Conservation (phyloP, 2,329 filamentous ascomycete genomes). For the Pseudocercospora macadamiae region DNA sequence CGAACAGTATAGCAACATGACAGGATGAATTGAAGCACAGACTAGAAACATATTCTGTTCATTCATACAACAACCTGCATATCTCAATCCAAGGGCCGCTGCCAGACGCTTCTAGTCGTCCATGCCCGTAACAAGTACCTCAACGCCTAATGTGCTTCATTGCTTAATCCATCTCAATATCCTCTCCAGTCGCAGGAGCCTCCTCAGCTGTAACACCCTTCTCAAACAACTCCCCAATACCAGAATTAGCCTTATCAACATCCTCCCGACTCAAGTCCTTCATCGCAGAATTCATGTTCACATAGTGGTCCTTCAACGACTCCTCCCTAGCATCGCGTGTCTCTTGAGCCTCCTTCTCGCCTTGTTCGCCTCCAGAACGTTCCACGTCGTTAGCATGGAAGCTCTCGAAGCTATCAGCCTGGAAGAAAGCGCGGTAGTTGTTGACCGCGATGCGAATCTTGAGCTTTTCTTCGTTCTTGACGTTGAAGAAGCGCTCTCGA, state of each 20-base stretch:
- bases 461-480: conserved; percentile 45
- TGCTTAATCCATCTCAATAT: conserved; percentile 32
- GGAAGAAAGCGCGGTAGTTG: conserved; percentile 48
- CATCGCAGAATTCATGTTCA: conserved; percentile 52
- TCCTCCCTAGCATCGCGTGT: conserved; percentile 41
- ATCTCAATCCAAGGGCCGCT: no score
- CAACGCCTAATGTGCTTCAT: no score
- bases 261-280: conserved; percentile 50
- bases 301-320: conserved; percentile 45
- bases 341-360: conserved; percentile 38
- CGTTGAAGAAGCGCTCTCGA: conserved; percentile 25
- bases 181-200: conserved; percentile 23
- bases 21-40: no score
- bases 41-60: no score
- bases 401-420: conserved; percentile 46
- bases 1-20: no score
- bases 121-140: no score
- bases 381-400: conserved; percentile 41
- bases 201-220: conserved; percentile 20
- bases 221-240: conserved; percentile 30
- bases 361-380: conserved; percentile 41
- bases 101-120: no score
- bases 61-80: no score
- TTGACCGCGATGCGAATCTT: conserved; percentile 49
- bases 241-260: conserved; percentile 48